Base-by-base conservation (phyloP, 371 early-diverging fungal genomes). In the Basidiobolus meristosporus region DNA sequence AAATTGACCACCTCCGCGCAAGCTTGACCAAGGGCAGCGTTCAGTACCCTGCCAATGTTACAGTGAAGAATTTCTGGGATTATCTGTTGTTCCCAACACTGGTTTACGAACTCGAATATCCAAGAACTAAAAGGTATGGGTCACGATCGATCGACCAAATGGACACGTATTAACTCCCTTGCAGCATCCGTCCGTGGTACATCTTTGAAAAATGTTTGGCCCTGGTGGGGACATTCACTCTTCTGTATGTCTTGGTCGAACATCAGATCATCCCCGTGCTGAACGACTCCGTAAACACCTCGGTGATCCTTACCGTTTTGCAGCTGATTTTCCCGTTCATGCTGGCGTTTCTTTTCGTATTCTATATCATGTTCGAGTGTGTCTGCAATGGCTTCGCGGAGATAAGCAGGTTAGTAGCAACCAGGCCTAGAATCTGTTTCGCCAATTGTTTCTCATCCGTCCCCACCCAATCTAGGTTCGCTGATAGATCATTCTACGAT, bases 401-500 rank as follows among this genome's bases (percentile, higher is more conserved):
- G 51, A 52, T 98, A 20, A 95, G 88, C 36, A 57, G 77, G 69
- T 77, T 66, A 45, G 32, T 11, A 39, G 19, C 36, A 39, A 48
- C 14, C 21, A 45, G 15, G 19, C 21, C 15, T 10, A 20, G 1
- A 1, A 26, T 17, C 40, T 38, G 26, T 5, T 26, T 26, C 9
- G 26, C 5, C 5, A 26, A 26, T 3, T 26, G 26, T 26, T 26
- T 5, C 26, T 26, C 9, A 41, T 20, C n/a, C n/a, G n/a, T n/a
- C 5, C 26, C 26, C 3, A 26, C 26, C 5, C 3, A 9, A 26
- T 21, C 17, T 47, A 73, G 77, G 29, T 96, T 95, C 58, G 91
- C 93, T n/a, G 97, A 98, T 53, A 75, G 90, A 33, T 74, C 81
- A 47, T 96, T 97, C 63, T 98, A 96, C 62, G 90, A 87, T 43